phyloP scores from a whole-genome alignment of 164 flowering plant genomes.

The Echeveria elegans region DNA sequence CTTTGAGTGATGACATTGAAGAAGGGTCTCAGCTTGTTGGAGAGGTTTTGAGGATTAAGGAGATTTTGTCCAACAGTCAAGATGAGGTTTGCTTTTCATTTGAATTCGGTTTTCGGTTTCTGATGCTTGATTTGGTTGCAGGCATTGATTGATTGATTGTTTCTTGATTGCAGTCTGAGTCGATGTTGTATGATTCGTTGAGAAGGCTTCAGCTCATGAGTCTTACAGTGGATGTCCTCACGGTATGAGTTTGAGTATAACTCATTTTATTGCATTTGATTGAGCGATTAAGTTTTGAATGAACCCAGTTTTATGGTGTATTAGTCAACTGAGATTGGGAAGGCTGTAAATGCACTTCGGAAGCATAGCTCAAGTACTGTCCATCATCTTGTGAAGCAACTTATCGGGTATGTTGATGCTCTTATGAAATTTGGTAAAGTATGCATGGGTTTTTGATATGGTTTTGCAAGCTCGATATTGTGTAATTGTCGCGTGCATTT shows the following conservation, averaged over 20 bases:
- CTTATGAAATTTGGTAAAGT: too few species aligned
- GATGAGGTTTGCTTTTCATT: slow-evolving; percentile 48
- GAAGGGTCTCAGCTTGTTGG: slow-evolving; percentile 41
- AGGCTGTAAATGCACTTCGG: slow-evolving; percentile 57
- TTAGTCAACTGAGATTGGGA: slow-evolving; percentile 91
- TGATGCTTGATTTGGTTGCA: slow-evolving; percentile 5
- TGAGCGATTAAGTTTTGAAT: neutral
- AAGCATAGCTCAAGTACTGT: slow-evolving; percentile 60
- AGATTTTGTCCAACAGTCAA: slow-evolving; percentile 33
- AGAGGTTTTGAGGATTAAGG: slow-evolving; percentile 81
- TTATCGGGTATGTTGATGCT: slow-evolving; percentile 73
- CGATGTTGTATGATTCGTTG: slow-evolving; percentile 53
- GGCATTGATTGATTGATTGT: neutral
- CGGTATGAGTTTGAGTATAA: slow-evolving; percentile 43
- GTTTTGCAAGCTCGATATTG: neutral
- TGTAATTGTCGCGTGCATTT: neutral
- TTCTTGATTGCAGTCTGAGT: slow-evolving; percentile 44
- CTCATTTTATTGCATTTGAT: neutral
- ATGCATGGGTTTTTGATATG: neutral
- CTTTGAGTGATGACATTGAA: slow-evolving; percentile 82
- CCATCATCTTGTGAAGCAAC: slow-evolving; percentile 41
- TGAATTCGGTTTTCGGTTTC: neutral
- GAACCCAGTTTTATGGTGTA: neutral
- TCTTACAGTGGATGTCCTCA: slow-evolving; percentile 51
- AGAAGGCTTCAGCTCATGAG: slow-evolving; percentile 78